Evolutionary conservation across 2,329 filamentous ascomycete species (phyloP), one percentile per base, ranked within the genome.

Genomic region (Fusarium armeniacum): DNA sequence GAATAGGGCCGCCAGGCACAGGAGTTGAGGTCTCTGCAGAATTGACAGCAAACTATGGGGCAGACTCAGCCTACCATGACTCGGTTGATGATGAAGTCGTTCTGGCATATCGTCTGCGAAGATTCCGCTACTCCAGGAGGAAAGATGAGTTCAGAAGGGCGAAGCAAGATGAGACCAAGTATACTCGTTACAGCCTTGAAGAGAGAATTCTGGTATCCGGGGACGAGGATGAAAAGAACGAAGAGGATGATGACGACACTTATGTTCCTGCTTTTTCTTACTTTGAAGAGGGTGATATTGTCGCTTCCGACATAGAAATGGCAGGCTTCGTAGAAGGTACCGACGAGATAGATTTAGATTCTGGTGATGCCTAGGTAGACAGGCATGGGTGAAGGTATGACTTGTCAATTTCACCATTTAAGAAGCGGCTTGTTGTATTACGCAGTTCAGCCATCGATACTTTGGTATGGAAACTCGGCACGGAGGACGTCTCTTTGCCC

Each of bases 21-120:
- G 66, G 59, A 13, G 13, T 67, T 13, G 66, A 69, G 15, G 24
- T 69, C 2, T 64, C 63, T n/a, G 66, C 59, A 44, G 58, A 59
- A 9, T 20, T 69, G 12, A 60, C 43, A 15, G 55, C 58, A 44
- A 64, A 64, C 12, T 54, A 53, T 9, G 59, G 40, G 5, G 44
- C 2, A 6, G 18, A 67, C n/a, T 59, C 54, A 32, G 43, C 15
- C 5, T 69, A 69, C 12, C 30, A 50, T 22, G 65, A 64, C 30
- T 55, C 36, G 5, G 26, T 59, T 4, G 49, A 69, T 13, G 46
- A 47, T 3, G 65, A 69, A 5, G 65, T 63, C n/a, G 40, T 67
- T 26, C 16, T 69, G 16, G 65, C 65, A 10, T 69, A 69, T 26
- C 58, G 65, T 18, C 24, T 67, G 7, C 57, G 65, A 30, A 45